A percentile compares a stretch with the other conserved stretches of the same genome.
Evolutionary conservation across 148 eudicot genomes (phyloP).

Genomic region (Fagopyrum esculentum): DNA sequence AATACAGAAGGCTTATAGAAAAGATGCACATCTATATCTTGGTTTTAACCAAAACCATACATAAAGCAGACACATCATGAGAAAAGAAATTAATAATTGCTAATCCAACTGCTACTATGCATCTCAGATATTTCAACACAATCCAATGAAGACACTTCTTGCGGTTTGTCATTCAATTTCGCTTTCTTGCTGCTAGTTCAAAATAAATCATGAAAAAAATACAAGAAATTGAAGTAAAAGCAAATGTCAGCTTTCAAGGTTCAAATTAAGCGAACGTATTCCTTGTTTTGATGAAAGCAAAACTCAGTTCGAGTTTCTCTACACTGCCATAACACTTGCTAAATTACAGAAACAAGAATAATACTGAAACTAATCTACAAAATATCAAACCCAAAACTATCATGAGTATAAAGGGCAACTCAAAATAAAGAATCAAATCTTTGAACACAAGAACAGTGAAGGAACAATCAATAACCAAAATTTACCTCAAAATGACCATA

Average conservation of each 20-base stretch:
- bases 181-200: no score
- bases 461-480: not conserved
- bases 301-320: not conserved
- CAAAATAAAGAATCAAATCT: not conserved
- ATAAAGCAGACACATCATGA: no score
- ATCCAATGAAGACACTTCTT: not conserved
- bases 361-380: not conserved
- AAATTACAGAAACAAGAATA: not conserved
- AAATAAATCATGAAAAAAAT: no score
- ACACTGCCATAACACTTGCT: not conserved
- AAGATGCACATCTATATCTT: no score
- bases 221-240: not conserved
- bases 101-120: no score
- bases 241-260: not conserved
- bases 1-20: no score
- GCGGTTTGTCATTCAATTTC: not conserved
- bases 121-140: not conserved
- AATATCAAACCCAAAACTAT: not conserved
- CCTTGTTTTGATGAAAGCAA: not conserved
- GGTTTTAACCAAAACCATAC: no score
- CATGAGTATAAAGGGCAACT: not conserved
- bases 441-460: not conserved
- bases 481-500: not conserved
- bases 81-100: no score
- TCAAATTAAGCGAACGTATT: not conserved